These are phyloP conservation scores for Leccinum subfulvum DNA, from an alignment of 1,284 basidiomycete species.

Conservation along the genomic window DNA sequence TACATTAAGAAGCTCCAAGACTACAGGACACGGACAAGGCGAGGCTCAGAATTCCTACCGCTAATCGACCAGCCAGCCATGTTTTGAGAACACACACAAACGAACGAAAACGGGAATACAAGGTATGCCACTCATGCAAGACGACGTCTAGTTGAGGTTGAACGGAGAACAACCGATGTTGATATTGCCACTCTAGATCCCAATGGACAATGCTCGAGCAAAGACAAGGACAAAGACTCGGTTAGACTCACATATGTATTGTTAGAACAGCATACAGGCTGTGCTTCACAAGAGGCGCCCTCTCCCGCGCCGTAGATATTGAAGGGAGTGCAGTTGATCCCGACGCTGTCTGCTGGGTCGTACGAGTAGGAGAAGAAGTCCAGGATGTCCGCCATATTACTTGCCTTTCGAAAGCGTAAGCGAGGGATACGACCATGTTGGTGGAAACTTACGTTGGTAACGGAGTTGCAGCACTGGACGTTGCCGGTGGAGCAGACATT, in stretches of 20 bases:
- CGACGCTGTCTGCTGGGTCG: constrained; percentile 21
- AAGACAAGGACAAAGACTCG: not conserved
- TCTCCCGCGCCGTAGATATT: constrained; percentile 24
- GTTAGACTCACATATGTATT: constrained; percentile 17
- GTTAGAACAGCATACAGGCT: constrained; percentile 26
- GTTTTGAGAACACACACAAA: constrained; percentile 6
- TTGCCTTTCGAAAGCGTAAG: constrained; percentile 9
- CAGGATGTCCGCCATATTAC: constrained; percentile 12
- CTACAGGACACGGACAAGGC: not conserved
- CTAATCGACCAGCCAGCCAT: constrained; percentile 2
- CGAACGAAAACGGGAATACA: constrained; percentile 5
- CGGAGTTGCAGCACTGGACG: constrained; percentile 20
- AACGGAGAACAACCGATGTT: constrained; percentile 29
- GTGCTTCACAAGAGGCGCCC: constrained; percentile 19
- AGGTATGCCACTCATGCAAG: not conserved
- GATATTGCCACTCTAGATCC: constrained; percentile 17
- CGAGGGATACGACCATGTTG: not conserved
- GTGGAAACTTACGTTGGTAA: constrained; percentile 19
- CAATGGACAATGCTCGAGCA: not conserved
- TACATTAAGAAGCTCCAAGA: not conserved
- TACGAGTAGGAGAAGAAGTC: constrained; percentile 17
- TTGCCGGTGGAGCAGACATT: constrained; percentile 18
- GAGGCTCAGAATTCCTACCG: not conserved
- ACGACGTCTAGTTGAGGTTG: constrained; percentile 16
- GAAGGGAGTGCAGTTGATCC: constrained; percentile 27